A percentile compares a stretch with the other conserved stretches of the same genome.
phyloP scores from a whole-genome alignment of 2,329 filamentous ascomycete genomes.

The Trichoderma citrinoviride region DNA sequence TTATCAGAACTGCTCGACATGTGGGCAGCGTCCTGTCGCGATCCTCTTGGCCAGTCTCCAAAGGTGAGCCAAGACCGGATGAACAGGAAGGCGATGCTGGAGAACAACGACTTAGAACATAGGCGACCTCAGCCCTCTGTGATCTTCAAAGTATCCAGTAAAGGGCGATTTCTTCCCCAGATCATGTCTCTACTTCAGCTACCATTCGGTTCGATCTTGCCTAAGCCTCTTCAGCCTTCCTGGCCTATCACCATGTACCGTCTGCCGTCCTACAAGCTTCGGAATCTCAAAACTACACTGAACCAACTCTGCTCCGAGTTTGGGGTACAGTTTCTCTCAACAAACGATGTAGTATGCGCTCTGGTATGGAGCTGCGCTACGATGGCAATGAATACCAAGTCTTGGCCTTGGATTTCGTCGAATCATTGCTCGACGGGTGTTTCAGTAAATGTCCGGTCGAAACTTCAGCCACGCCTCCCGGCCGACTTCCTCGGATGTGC shows the following conservation, averaged over 20 bases:
- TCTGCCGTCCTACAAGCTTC: neutral
- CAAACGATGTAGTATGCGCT: neutral
- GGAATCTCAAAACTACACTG: neutral
- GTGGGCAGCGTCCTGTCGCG: neutral
- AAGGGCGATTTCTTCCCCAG: neutral
- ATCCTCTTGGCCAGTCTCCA: neutral
- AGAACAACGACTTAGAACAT: no score
- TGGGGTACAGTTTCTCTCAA: neutral
- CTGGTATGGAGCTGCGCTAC: slow-evolving; percentile 6
- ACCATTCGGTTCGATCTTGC: neutral
- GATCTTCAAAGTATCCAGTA: neutral
- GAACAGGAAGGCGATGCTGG: neutral
- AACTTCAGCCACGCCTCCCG: neutral
- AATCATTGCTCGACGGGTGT: neutral
- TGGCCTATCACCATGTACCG: neutral
- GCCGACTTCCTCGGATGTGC: neutral
- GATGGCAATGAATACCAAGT: neutral
- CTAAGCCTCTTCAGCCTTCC: neutral
- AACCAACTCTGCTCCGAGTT: neutral
- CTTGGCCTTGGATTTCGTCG: neutral
- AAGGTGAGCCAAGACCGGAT: neutral
- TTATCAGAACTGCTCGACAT: neutral
- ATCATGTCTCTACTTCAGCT: neutral
- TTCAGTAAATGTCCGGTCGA: neutral
- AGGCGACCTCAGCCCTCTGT: neutral